Evolutionary conservation across 2,329 filamentous ascomycete genomes (phyloP).

Genomic region (Botrytis porri): DNA sequence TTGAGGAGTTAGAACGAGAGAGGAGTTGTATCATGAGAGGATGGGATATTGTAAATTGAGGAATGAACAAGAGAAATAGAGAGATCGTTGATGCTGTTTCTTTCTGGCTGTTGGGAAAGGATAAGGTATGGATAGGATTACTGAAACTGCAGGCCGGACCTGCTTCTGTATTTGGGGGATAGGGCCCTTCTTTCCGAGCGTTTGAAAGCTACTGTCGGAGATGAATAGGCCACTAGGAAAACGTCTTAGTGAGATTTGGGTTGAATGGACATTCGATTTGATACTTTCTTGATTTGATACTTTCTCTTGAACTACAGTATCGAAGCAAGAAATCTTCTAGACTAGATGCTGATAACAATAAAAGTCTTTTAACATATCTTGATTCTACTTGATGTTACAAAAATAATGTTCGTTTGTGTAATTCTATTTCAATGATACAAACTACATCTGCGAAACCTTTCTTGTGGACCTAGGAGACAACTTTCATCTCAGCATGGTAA

Average conservation of each 20-base stretch:
- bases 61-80: background rate
- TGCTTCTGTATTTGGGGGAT: background rate
- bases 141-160: background rate
- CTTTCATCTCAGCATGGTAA: background rate
- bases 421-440: background rate
- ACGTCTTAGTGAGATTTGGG: background rate
- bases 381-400: background rate
- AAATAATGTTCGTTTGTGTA: background rate
- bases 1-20: background rate
- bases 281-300: background rate
- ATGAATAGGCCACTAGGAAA: background rate
- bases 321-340: background rate
- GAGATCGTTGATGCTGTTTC: background rate
- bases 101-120: background rate
- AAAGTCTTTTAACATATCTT: background rate
- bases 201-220: rapidly evolving
- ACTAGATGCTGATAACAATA: background rate
- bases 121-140: too few relatives aligned
- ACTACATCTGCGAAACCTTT: background rate
- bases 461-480: background rate
- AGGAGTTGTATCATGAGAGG: background rate
- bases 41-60: background rate
- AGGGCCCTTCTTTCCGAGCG: too few relatives aligned
- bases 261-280: background rate
- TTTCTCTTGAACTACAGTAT: background rate